Evolutionary conservation across 129 eudicot genomes (phyloP), one percentile per base, ranked within the genome.

Genomic region (Pittosporum tobira): DNA sequence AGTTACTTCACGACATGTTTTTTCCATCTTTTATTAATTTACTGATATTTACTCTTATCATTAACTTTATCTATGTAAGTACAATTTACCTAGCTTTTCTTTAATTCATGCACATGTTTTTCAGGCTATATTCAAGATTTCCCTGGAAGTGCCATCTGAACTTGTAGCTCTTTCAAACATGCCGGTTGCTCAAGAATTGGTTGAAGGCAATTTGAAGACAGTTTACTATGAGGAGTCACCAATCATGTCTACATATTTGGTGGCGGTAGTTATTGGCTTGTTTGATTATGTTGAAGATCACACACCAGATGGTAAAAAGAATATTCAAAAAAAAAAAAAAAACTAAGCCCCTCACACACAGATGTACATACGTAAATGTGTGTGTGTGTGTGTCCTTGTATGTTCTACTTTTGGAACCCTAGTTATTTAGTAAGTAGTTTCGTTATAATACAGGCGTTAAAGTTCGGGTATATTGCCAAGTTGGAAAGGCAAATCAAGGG

Each of bases 171-270:
- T 93, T 62, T 93, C 99, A 62, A 93, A 93, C 67, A 93, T 93
- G 99, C 94, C 96, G 51, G 79, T 87, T 63, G 59, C 61, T 74
- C 82, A 84, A 57, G 99, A 87, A 63, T 79, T 67, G 56, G 47
- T 76, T 59, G 63, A 70, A 15, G 99, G 94, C 34, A 45, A 70
- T 71, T 57, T 77, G 21, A 93, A 83, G 79, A 87, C 81, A 63
- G 84, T 93, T 29, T 53, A 30, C 70, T 93, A 81, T 78, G 84
- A 79, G 72, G 99, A 93, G 71, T 83, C 99, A 3, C 94, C 96
- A 48, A 87, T 93, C 67, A 93, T 93, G 99, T 93, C 99, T 51
- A 93, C 99, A 25, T 93, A 93, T 71, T 66, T 93, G 81, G 96
- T 93, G 72, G 99, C 99, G 9, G 88, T 80, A 56, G 99, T 93